Base-by-base conservation (phyloP, 192 early-diverging fungal species). In the Gigaspora rosea region DNA sequence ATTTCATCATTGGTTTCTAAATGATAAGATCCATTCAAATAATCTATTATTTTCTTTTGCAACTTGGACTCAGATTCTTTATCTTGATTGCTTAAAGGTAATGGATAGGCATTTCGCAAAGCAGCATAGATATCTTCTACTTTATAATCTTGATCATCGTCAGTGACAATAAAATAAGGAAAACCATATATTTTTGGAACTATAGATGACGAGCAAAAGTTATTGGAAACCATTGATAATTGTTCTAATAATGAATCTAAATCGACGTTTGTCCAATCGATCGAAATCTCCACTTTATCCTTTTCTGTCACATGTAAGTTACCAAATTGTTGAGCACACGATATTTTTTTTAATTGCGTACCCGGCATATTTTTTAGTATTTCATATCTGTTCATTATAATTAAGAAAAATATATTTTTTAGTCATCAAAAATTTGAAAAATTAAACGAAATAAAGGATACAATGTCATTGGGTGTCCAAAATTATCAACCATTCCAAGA, bases 311-410 rank as follows among this genome's bases (percentile, higher is more conserved):
- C 18, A 13, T 11, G 12, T 12, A 35, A n/a, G 27, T 69, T 36
- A 1, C 33, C 33, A 51, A 50, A 69, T 50, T 69, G 67, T 51
- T 48, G 46, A 5, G 13, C 22, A 22, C 48, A n/a, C 22, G 20
- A n/a, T 13, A 51, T 9, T 47, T 50, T 22, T 20, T 27, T 50
- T 15, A 48, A 27, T 10, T 50, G 20, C 1, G 5, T 15, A 20
- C 22, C 10, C 49, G 47, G 67, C 36, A 69, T 69, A 51, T 32
- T 69, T 69, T 50, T 69, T 27, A 69, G 22, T 50, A 69, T 50
- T 50, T 69, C 67, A 32, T 69, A 69, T 69, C 67, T 69, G 1
- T 15, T 69, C 6, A 69, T 27, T 15, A n/a, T 22, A 10, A 32
- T 50, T 9, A 61, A 61, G 59, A 61, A 20, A 22, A 22, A 61